Evolutionary conservation across 352 stramenopile genomes (phyloP), one percentile per base, ranked within the genome.

Genomic region (Phytophthora uliginosa): DNA sequence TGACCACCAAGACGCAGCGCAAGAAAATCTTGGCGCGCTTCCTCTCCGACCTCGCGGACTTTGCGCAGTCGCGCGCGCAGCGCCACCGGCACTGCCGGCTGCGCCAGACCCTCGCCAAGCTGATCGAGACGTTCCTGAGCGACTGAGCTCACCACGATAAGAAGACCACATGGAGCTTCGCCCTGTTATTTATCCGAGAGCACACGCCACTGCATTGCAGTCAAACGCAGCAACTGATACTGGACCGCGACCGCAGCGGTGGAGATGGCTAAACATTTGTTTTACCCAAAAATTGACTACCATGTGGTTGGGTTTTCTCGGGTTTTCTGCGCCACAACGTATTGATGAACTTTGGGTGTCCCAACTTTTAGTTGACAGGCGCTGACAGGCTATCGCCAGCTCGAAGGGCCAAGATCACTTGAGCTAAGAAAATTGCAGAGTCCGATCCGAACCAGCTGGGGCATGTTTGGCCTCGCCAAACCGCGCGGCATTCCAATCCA

Each of bases 1-100:
- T 65, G 63, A 67, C 69, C 51, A 59, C 33, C 63, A 64, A 66
- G 55, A 79, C 81, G 40, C 60, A 79, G 34, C 77, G 81, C 47
- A 85, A 79, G 63, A 79, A 76, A 53, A 80, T 89, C 45, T 63
- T 89, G 28, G 66, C 66, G 48, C 75, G 63, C 2, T 78, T 91
- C 55, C 60, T 89, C 24, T 57, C 54, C 51, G 78, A 89, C 58
- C 76, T 88, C 53, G 42, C 72, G 18, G 74, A 64, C 20, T 76
- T 86, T 24, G 71, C 74, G 18, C 65, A 76, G 53, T 83, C 66
- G 10, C 67, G 71, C 17, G 56, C 72, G 33, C 55, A 56, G 45
- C 66, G 72, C 20, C 28, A 60, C 22, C 56, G 69, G 12, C 63
- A 78, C 24, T 89, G 83, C 59, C 59, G 72, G 10, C 61, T 74